A percentile compares a stretch with the other conserved stretches of the same genome.
Evolutionary conservation across 2,329 filamentous ascomycete species (phyloP).

Genomic region (Fonsecaea nubica): DNA sequence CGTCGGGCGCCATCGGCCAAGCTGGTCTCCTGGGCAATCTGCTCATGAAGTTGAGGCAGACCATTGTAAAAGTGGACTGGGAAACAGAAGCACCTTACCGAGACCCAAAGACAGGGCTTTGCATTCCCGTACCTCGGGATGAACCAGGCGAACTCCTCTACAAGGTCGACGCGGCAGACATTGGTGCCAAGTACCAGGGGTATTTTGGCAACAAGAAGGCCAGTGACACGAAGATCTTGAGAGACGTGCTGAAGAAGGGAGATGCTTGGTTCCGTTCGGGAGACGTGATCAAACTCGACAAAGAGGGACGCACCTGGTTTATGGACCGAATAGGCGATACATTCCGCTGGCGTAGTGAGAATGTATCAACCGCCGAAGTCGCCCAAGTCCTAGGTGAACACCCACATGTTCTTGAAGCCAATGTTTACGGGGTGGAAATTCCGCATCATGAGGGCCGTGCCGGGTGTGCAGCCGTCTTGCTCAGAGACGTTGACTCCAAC

Average conservation of each 20-base stretch:
- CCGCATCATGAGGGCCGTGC: conserved; percentile 72
- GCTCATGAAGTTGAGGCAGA: conserved; percentile 59
- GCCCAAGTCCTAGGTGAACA: conserved; percentile 67
- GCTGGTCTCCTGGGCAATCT: conserved; percentile 67
- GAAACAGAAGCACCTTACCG: conserved; percentile 72
- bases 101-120: conserved; percentile 72
- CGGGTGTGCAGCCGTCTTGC: conserved; percentile 64
- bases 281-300: conserved; percentile 67
- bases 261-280: conserved; percentile 73
- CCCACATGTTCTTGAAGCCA: conserved; percentile 58
- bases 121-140: conserved; percentile 63
- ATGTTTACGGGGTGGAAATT: conserved; percentile 72
- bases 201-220: conserved; percentile 73
- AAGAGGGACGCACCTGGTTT: conserved; percentile 73
- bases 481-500: conserved; percentile 24
- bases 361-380: conserved; percentile 72
- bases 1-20: conserved; percentile 78
- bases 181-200: conserved; percentile 67
- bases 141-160: conserved; percentile 74
- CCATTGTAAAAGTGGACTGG: conserved; percentile 74
- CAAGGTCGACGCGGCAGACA: conserved; percentile 60
- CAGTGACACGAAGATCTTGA: conserved; percentile 69
- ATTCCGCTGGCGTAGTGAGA: conserved; percentile 76
- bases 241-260: conserved; percentile 69
- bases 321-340: conserved; percentile 74